Evolutionary conservation across 1,139 yeast genomes (phyloP).

Genomic region (Eremothecium coryli): DNA sequence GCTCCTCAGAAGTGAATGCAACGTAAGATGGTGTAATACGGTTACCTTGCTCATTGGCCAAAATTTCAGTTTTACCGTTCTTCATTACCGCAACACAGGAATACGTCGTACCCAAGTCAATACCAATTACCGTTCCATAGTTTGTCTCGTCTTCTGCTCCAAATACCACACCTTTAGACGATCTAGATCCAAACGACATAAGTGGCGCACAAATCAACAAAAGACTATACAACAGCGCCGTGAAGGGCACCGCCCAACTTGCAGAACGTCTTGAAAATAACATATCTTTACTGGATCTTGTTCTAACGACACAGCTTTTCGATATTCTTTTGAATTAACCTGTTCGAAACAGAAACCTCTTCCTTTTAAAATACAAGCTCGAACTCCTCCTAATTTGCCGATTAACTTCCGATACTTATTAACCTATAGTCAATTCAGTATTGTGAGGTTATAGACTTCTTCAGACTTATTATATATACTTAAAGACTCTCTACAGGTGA

Average conservation of each 20-base stretch:
- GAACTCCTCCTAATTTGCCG: background rate
- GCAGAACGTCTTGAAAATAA: slow-evolving; percentile 3
- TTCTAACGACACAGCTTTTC: too few relatives aligned
- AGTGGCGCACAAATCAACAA: slow-evolving; percentile 54
- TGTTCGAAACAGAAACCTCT: too few relatives aligned
- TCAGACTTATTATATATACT: too few relatives aligned
- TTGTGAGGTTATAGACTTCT: too few relatives aligned
- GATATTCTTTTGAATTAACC: too few relatives aligned
- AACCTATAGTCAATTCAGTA: too few relatives aligned
- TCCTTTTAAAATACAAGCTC: too few relatives aligned
- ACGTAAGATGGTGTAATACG: slow-evolving; percentile 97
- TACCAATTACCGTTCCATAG: slow-evolving; percentile 70
- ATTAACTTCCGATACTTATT: background rate
- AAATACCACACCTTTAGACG: slow-evolving; percentile 20
- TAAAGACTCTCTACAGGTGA: too few relatives aligned
- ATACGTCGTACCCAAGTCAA: slow-evolving; percentile 87
- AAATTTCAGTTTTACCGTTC: slow-evolving; percentile 85
- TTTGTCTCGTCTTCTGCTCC: slow-evolving; percentile 43
- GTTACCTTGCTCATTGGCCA: slow-evolving; percentile 99
- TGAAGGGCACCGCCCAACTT: slow-evolving; percentile 41
- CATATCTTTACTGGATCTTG: background rate
- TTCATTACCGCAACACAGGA: slow-evolving; percentile 95
- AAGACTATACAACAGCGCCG: slow-evolving; percentile 49
- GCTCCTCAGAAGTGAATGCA: slow-evolving; percentile 94
- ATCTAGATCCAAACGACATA: slow-evolving; percentile 33